These are phyloP conservation scores for Coemansia sp. DNA, from an alignment of 371 early-diverging fungal genomes.

Conservation along the genomic window DNA sequence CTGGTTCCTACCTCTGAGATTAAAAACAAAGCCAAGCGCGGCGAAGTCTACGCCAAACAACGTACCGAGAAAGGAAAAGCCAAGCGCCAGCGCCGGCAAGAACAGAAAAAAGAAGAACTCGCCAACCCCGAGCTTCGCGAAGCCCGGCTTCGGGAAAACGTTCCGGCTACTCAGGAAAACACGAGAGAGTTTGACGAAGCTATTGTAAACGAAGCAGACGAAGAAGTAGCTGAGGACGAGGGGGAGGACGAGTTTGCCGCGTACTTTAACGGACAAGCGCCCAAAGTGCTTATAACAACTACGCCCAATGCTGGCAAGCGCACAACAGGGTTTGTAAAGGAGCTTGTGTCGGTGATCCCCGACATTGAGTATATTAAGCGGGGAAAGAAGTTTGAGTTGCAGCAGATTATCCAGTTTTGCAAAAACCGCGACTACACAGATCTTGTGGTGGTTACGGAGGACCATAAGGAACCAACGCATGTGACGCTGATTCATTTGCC, in stretches of 20 bases:
- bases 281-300: slow-evolving; percentile 95
- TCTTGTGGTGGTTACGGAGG: slow-evolving; percentile 88
- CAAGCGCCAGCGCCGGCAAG: slow-evolving; percentile 73
- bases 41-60: slow-evolving; percentile 70
- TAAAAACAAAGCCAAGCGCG: slow-evolving; percentile 78
- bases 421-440: slow-evolving; percentile 89
- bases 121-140: slow-evolving; percentile 86
- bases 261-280: slow-evolving; percentile 84
- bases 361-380: slow-evolving; percentile 88
- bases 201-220: slow-evolving; percentile 75
- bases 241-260: slow-evolving; percentile 88
- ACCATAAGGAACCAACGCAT: slow-evolving; percentile 84
- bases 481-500: slow-evolving; percentile 94
- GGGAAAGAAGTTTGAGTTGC: slow-evolving; percentile 80
- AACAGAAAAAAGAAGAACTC: slow-evolving; percentile 75
- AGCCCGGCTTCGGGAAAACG: slow-evolving; percentile 84
- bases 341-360: slow-evolving; percentile 89
- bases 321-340: slow-evolving; percentile 83
- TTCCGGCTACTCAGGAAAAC: slow-evolving; percentile 90
- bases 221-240: slow-evolving; percentile 79
- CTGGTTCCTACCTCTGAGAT: slow-evolving; percentile 18
- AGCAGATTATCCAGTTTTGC: slow-evolving; percentile 87
- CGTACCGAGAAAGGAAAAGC: slow-evolving; percentile 68
- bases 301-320: slow-evolving; percentile 63
- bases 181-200: slow-evolving; percentile 93